A percentile compares a stretch with the other conserved stretches of the same genome.
phyloP scores from a whole-genome alignment of 441 rosid species.

The Breynia disticha region DNA sequence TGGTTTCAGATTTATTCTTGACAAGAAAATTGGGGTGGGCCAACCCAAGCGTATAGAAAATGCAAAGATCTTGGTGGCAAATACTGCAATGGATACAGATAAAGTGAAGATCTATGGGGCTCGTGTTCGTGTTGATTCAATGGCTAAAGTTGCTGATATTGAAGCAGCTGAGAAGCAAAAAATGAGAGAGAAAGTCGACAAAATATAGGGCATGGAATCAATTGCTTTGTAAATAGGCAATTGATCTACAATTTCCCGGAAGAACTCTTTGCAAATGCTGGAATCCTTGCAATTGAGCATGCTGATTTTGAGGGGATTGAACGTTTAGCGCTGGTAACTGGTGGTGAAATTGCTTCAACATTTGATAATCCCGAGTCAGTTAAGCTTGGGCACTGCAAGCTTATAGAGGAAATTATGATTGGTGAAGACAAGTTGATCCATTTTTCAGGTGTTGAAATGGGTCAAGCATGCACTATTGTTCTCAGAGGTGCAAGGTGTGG shows the following conservation, averaged over 20 bases:
- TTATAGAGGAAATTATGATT: constrained; percentile 96
- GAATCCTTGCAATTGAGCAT: constrained; percentile 96
- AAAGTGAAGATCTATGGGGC: constrained; percentile 98
- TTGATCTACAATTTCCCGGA: constrained; percentile 96
- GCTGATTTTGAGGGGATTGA: constrained; percentile 99
- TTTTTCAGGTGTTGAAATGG: constrained; percentile 92
- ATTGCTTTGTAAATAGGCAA: constrained; percentile 95
- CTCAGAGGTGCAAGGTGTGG: constrained; percentile 86
- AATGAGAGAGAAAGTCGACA: constrained; percentile 95
- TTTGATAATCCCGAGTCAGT: constrained; percentile 99
- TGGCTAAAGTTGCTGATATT: constrained; percentile 90
- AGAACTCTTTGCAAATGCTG: constrained; percentile 96
- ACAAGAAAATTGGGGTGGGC: constrained; percentile 97
- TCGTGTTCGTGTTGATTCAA: constrained; percentile 96
- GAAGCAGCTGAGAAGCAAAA: constrained; percentile 97
- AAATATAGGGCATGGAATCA: constrained; percentile 87
- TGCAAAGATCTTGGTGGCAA: constrained; percentile 95
- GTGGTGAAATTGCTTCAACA: constrained; percentile 97
- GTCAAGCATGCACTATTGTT: constrained; percentile 94
- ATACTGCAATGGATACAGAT: constrained; percentile 99
- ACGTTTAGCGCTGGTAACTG: constrained; percentile 87
- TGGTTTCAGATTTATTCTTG: constrained; percentile 71
- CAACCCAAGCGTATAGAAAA: constrained; percentile 95
- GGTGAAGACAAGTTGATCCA: constrained; percentile 96
- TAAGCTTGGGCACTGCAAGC: constrained; percentile 92